Percentiles rank a stretch among this genome's conserved stretches.
Conservation (phyloP, 768 basidiomycete species). For the Chalciporus chontae region DNA sequence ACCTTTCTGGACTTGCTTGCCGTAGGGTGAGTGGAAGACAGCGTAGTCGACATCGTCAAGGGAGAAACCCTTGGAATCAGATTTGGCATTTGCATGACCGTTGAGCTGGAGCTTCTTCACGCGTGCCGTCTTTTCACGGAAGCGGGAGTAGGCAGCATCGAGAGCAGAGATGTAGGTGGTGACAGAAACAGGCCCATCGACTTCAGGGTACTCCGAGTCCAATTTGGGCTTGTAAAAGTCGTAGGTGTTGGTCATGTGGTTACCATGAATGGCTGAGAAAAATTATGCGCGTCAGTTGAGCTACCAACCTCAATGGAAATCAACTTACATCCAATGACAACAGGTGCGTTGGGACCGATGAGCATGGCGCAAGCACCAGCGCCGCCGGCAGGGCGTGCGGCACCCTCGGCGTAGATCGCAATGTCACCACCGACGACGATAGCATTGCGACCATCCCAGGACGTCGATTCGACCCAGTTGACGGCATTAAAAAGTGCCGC, state of each 20-base stretch:
- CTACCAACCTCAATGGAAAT: constrained; percentile 11
- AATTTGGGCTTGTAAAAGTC: constrained; percentile 99
- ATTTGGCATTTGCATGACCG: constrained; percentile 33
- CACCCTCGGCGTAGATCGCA: constrained; percentile 95
- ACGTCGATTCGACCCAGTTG: constrained; percentile 96
- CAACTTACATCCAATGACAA: constrained; percentile 89
- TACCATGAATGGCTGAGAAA: constrained; percentile 83
- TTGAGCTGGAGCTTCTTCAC: constrained; percentile 47
- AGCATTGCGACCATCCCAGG: constrained; percentile 97
- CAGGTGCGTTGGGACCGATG: constrained; percentile 93
- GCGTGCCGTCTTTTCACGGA: constrained; percentile 76
- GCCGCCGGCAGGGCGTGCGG: constrained; percentile 93
- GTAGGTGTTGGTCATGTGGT: constrained; percentile 96
- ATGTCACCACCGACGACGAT: constrained; percentile 97
- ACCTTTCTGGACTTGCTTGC: constrained; percentile 98
- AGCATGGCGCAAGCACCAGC: constrained; percentile 94
- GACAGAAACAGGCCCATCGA: constrained; percentile 95
- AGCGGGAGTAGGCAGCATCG: constrained; percentile 83
- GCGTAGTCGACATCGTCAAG: constrained; percentile 86
- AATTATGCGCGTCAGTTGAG: constrained; percentile 7
- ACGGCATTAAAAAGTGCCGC: constrained; percentile 98
- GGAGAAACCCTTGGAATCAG: constrained; percentile 49
- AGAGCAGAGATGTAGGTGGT: constrained; percentile 93
- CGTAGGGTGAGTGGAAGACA: constrained; percentile 97
- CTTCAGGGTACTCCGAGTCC: constrained; percentile 91